Conservation (phyloP, 768 basidiomycete genomes). For the Kwoniella mangroviensis region DNA sequence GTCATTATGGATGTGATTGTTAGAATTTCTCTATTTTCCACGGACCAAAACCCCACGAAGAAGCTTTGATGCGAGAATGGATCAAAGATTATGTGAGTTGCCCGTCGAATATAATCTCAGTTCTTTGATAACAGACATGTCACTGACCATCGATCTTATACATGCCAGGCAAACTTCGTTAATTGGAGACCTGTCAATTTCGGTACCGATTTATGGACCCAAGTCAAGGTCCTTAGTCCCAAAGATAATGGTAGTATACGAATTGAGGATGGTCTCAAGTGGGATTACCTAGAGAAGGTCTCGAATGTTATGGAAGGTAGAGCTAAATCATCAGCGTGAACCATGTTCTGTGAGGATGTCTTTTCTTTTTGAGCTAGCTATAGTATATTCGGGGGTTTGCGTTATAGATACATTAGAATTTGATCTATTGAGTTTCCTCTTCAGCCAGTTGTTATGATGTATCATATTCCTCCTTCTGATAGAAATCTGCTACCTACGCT, state of each 20-base stretch:
- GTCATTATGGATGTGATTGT: background rate
- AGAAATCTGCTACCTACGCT: too few relatives aligned
- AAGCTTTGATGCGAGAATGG: conserved; percentile 20
- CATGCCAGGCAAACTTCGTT: conserved; percentile 15
- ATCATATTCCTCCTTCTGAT: too few relatives aligned
- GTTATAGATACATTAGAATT: too few relatives aligned
- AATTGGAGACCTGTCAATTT: conserved; percentile 20
- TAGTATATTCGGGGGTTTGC: too few relatives aligned
- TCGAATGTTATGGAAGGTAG: conserved; percentile 14
- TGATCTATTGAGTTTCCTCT: too few relatives aligned
- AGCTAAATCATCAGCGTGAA: background rate
- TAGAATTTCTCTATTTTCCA: conserved; percentile 24
- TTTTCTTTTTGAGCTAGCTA: too few relatives aligned
- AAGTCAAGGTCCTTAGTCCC: conserved; percentile 20
- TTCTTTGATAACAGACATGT: background rate
- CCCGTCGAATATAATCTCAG: background rate
- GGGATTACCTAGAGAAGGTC: conserved; percentile 19
- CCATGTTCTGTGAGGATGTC: too few relatives aligned
- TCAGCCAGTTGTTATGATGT: too few relatives aligned
- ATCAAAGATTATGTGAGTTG: conserved; percentile 23
- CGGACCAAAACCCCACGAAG: conserved; percentile 12
- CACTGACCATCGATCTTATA: background rate
- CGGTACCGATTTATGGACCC: conserved; percentile 12
- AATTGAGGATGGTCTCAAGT: conserved; percentile 21
- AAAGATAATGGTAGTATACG: conserved; percentile 16